phyloP scores from a whole-genome alignment of 768 basidiomycete species.

The Sporobolomyces roseus region DNA sequence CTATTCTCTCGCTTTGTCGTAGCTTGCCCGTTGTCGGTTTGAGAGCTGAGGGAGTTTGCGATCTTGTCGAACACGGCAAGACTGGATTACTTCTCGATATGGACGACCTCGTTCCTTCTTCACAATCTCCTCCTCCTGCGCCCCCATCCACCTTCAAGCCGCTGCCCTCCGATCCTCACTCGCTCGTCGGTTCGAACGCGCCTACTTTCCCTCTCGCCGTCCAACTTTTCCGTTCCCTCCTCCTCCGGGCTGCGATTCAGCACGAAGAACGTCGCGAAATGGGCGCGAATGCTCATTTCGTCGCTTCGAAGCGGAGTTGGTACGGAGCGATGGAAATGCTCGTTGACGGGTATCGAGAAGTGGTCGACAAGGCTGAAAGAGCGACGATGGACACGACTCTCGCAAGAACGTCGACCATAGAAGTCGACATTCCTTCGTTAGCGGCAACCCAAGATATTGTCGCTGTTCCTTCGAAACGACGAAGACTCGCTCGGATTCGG shows the following conservation, averaged over 20 bases:
- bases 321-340: constrained; percentile 38
- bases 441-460: neutral
- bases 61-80: constrained; percentile 41
- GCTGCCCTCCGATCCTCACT: constrained; percentile 24
- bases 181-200: constrained; percentile 16
- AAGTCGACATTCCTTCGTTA: constrained; percentile 24
- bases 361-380: constrained; percentile 2
- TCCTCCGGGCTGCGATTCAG: constrained; percentile 4
- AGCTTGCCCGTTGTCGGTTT: constrained; percentile 54
- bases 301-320: constrained; percentile 31
- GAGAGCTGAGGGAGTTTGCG: constrained; percentile 51
- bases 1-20: neutral
- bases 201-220: constrained; percentile 30
- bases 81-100: constrained; percentile 42
- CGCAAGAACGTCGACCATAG: constrained; percentile 18
- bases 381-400: neutral
- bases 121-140: neutral
- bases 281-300: constrained; percentile 4
- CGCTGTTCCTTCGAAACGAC: neutral
- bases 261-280: constrained; percentile 24
- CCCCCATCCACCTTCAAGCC: neutral
- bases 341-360: constrained; percentile 36
- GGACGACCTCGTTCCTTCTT: constrained; percentile 15
- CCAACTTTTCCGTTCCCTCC: constrained; percentile 23
- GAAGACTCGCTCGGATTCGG: no score